Percentiles rank a stretch among this genome's conserved stretches.
Conservation (phyloP, 768 basidiomycete genomes). For the Panellus pusillus region DNA sequence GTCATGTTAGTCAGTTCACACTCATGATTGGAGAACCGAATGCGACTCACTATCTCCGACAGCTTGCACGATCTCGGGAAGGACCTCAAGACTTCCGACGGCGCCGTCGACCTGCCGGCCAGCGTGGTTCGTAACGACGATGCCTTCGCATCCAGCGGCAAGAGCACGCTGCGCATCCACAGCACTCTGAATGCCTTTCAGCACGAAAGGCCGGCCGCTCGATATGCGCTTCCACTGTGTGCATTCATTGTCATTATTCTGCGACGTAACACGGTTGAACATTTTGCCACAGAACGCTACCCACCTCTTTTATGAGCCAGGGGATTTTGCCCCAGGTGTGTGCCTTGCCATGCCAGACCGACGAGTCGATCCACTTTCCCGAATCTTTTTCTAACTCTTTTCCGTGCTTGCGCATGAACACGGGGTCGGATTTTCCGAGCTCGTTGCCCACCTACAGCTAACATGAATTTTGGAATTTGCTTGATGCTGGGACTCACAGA, state of each 20-base stretch:
- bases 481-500: no score
- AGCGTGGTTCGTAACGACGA: constrained; percentile 58
- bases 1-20: not conserved
- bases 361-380: constrained; percentile 49
- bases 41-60: constrained; percentile 45
- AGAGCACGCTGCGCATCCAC: constrained; percentile 49
- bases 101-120: constrained; percentile 60
- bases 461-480: no score
- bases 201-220: constrained; percentile 47
- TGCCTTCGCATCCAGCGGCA: constrained; percentile 49
- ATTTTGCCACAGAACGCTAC: no score
- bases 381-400: constrained; percentile 40
- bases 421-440: constrained; percentile 47
- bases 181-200: constrained; percentile 54
- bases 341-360: constrained; percentile 51
- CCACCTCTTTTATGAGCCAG: constrained; percentile 45
- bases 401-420: constrained; percentile 48
- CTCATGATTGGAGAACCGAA: not conserved
- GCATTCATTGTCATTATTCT: no score
- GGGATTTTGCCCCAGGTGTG: constrained; percentile 53
- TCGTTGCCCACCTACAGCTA: constrained; percentile 52
- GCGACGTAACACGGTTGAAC: not conserved
- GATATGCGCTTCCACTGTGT: constrained; percentile 48
- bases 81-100: constrained; percentile 48
- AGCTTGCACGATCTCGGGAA: constrained; percentile 51